Evolutionary conservation across 2,329 filamentous ascomycete species (phyloP).

Genomic region (Purpureocillium takamizusanense): DNA sequence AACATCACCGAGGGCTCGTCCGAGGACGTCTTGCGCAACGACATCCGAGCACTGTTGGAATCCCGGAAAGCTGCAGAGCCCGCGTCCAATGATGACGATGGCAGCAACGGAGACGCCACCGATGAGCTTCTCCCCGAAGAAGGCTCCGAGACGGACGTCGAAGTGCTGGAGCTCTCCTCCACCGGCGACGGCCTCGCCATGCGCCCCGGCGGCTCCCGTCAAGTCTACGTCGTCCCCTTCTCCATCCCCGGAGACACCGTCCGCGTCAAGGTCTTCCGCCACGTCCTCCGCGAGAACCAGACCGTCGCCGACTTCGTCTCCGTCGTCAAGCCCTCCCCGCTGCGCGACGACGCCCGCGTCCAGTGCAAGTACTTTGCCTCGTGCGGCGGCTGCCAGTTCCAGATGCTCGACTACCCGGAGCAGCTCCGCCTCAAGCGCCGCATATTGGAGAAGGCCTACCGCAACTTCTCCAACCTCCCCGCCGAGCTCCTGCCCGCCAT

Average conservation of each 20-base stretch:
- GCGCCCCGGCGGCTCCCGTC: conserved; percentile 49
- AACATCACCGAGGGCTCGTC: conserved; percentile 52
- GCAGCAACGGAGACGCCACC: conserved; percentile 18
- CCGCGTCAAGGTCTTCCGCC: conserved; percentile 68
- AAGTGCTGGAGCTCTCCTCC: conserved; percentile 76
- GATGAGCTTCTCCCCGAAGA: conserved; percentile 46
- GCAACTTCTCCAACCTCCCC: conserved; percentile 78
- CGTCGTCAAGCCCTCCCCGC: conserved; percentile 61
- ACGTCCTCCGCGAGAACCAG: conserved; percentile 57
- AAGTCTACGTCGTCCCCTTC: conserved; percentile 82
- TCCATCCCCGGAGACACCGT: conserved; percentile 76
- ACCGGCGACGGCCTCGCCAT: conserved; percentile 85
- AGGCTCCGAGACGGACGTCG: conserved; percentile 70
- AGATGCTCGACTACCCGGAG: conserved; percentile 85
- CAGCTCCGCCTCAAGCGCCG: conserved; percentile 78
- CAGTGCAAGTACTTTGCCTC: conserved; percentile 78
- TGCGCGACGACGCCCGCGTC: conserved; percentile 69
- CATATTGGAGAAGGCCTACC: conserved; percentile 85
- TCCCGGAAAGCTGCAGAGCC: conserved; percentile 23
- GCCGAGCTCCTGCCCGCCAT: conserved; percentile 67
- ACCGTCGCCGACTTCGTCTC: conserved; percentile 75
- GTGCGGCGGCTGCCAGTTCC: conserved; percentile 92
- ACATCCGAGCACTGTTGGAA: conserved; percentile 48
- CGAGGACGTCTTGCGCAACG: conserved; percentile 58
- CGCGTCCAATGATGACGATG: conserved; percentile 14